These are phyloP conservation scores for Vitis hybrid DNA, from an alignment of 177 flowering plant genomes.

Conservation along the genomic window DNA sequence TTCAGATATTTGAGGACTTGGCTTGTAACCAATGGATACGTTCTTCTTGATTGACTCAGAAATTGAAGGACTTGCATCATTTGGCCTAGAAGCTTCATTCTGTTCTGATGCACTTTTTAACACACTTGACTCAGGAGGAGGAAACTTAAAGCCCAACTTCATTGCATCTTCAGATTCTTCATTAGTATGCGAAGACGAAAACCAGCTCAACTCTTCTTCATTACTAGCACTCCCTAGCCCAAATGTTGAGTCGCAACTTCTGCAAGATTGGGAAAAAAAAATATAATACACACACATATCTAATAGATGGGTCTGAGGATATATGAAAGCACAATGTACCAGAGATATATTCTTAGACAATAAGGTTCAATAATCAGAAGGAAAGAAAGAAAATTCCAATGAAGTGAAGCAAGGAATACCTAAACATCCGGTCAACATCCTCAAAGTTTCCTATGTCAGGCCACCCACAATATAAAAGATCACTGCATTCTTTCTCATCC, in stretches of 20 bases:
- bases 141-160: constrained; percentile 36
- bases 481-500: constrained; percentile 48
- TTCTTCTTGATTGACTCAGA: constrained; percentile 23
- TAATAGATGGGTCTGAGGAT: neutral
- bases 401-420: constrained; percentile 34
- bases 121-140: constrained; percentile 33
- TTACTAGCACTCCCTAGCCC: constrained; percentile 49
- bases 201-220: constrained; percentile 63
- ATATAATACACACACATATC: neutral
- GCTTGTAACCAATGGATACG: constrained; percentile 16
- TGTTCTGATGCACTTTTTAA: constrained; percentile 29
- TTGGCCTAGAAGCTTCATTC: constrained; percentile 25
- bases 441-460: constrained; percentile 78
- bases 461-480: constrained; percentile 68
- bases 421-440: constrained; percentile 81
- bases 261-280: constrained; percentile 26
- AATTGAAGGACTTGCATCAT: constrained; percentile 19
- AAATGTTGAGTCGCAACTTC: constrained; percentile 80
- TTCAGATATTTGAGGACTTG: constrained; percentile 19
- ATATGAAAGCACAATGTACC: neutral
- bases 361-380: neutral
- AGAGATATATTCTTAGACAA: neutral
- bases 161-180: constrained; percentile 48
- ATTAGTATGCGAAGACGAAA: constrained; percentile 47
- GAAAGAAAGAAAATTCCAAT: neutral